These are phyloP conservation scores for Brasenia schreberi DNA, from an alignment of 164 flowering plant species.

Conservation along the genomic window DNA sequence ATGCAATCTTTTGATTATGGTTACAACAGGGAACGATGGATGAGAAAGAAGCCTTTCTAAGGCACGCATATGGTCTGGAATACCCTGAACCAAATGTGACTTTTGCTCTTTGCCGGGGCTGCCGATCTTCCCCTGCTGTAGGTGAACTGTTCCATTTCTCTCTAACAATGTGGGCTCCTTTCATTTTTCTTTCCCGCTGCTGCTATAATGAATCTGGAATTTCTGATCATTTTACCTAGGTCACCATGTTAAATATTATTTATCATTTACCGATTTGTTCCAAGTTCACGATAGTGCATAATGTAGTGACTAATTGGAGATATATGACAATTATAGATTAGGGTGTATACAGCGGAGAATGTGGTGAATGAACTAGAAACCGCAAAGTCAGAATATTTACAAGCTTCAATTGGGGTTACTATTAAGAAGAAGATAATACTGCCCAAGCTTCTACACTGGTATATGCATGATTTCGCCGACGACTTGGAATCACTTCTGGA, in stretches of 20 bases:
- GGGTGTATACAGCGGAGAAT: conserved; percentile 64
- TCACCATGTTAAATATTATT: too few relatives aligned
- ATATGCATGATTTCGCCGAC: conserved; percentile 85
- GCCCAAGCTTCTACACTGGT: conserved; percentile 90
- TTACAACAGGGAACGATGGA: conserved; percentile 26
- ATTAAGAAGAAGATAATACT: conserved; percentile 66
- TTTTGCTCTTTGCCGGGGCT: conserved; percentile 91
- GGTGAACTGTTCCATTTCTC: conserved; percentile 11
- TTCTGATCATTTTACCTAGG: neutral
- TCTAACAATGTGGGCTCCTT: neutral
- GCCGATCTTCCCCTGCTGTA: conserved; percentile 96
- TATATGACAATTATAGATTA: conserved; percentile 31
- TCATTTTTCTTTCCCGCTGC: neutral
- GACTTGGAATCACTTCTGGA: conserved; percentile 68
- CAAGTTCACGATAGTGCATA: too few relatives aligned
- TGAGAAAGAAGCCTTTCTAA: conserved; percentile 61
- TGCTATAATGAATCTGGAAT: neutral
- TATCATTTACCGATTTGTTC: too few relatives aligned
- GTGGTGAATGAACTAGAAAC: conserved; percentile 61
- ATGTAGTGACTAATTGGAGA: neutral
- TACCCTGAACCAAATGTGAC: conserved; percentile 88
- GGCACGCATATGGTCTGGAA: conserved; percentile 65
- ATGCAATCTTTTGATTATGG: neutral
- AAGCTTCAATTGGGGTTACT: conserved; percentile 71
- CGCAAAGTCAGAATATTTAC: conserved; percentile 77